Percentiles rank a stretch among this genome's conserved stretches.
Conservation (phyloP, 2,329 filamentous ascomycete species). For the Beauveria sp. region DNA sequence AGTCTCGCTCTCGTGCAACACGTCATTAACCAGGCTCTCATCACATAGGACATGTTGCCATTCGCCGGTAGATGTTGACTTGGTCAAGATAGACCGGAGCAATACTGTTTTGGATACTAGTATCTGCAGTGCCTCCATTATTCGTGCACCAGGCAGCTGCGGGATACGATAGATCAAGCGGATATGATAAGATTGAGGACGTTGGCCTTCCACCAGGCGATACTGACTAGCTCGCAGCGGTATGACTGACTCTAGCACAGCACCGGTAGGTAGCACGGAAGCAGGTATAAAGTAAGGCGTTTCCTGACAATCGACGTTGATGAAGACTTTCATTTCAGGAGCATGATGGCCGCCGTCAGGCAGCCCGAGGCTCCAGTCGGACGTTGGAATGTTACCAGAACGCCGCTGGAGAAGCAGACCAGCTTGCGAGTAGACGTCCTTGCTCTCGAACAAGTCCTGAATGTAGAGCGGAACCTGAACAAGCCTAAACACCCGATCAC, state of each 20-base stretch:
- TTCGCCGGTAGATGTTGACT: background rate
- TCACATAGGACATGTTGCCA: background rate
- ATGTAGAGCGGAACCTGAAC: constrained; percentile 25
- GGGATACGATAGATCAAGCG: constrained; percentile 24
- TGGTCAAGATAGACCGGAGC: background rate
- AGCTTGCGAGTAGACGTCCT: background rate
- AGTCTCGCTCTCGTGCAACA: constrained; percentile 20
- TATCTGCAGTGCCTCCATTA: constrained; percentile 7
- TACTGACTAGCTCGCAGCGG: constrained; percentile 23
- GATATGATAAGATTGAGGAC: constrained; percentile 27
- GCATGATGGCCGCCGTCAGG: background rate
- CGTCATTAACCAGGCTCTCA: constrained; percentile 16
- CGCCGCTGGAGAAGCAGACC: background rate
- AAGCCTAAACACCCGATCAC: constrained; percentile 22
- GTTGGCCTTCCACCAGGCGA: constrained; percentile 22
- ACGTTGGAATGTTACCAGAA: background rate
- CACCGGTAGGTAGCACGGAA: background rate
- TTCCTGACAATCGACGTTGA: background rate
- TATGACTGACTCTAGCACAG: constrained; percentile 12
- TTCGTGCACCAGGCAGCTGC: background rate
- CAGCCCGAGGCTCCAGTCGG: no score
- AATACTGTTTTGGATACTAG: constrained; percentile 12
- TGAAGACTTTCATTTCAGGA: background rate
- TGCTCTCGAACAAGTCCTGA: constrained; percentile 24
- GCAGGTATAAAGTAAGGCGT: background rate